Percentiles rank a stretch among this genome's conserved stretches.
These are phyloP conservation scores for Fusarium haematococcum DNA, from an alignment of 2,329 filamentous ascomycete species.

Conservation along the genomic window DNA sequence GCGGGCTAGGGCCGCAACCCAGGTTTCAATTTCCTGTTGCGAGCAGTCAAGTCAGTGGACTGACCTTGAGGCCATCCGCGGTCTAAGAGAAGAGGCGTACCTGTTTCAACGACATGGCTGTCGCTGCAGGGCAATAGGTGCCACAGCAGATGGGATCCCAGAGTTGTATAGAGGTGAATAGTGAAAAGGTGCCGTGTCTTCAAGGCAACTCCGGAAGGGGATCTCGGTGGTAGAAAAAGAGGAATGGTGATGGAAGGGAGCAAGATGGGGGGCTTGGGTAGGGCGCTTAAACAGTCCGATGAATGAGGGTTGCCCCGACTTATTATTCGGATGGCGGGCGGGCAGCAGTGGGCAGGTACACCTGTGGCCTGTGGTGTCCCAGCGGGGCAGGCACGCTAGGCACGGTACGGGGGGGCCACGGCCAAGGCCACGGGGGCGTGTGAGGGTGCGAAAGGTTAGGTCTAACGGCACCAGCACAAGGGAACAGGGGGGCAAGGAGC, in stretches of 20 bases:
- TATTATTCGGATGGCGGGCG: constrained; percentile 44
- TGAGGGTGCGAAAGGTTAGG: neutral
- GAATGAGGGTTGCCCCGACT: constrained; percentile 41
- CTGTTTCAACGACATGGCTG: constrained; percentile 71
- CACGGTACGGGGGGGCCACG: constrained; percentile 39
- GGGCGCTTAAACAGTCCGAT: constrained; percentile 42
- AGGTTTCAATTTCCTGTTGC: constrained; percentile 94
- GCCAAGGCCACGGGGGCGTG: constrained; percentile 18
- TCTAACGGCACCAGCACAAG: constrained; percentile 13
- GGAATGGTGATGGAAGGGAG: constrained; percentile 33
- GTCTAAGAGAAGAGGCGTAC: constrained; percentile 51
- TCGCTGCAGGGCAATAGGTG: constrained; percentile 38
- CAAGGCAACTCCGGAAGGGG: constrained; percentile 14
- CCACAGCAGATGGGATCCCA: constrained; percentile 29
- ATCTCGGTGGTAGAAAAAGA: constrained; percentile 32
- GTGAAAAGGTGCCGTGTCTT: constrained; percentile 7
- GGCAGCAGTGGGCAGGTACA: constrained; percentile 25
- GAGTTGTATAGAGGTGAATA: constrained; percentile 3
- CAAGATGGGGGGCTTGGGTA: constrained; percentile 29
- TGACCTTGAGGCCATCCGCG: constrained; percentile 10
- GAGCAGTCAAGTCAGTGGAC: constrained; percentile 28
- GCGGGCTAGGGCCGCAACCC: constrained; percentile 89
- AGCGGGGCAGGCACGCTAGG: constrained; percentile 38
- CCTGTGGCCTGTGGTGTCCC: constrained; percentile 33
- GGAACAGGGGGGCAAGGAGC: constrained; percentile 24